Percentiles rank a stretch among this genome's conserved stretches.
These are phyloP conservation scores for Chrysoporthe puriensis DNA, from an alignment of 2,329 filamentous ascomycete species.

Conservation along the genomic window DNA sequence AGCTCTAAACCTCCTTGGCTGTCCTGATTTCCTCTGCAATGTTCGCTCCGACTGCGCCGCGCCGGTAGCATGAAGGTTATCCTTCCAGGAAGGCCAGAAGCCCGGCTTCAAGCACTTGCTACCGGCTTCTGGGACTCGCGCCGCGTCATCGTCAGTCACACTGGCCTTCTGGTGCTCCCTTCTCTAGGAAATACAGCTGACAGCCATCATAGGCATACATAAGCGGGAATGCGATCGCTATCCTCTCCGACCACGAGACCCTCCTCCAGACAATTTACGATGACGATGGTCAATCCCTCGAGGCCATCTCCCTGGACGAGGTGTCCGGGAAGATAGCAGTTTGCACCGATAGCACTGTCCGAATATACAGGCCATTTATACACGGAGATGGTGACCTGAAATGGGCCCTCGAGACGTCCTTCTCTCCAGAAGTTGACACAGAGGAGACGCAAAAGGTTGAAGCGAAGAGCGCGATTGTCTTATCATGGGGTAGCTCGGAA, in stretches of 20 bases:
- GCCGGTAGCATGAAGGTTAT: conserved; percentile 49
- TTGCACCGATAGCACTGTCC: conserved; percentile 67
- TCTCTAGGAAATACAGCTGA: not conserved
- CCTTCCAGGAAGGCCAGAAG: conserved; percentile 53
- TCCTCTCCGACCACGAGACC: conserved; percentile 73
- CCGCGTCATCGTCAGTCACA: conserved; percentile 40
- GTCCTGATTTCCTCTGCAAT: conserved; percentile 16
- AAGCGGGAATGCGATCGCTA: conserved; percentile 83
- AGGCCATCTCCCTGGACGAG: conserved; percentile 82
- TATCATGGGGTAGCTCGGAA: conserved; percentile 87
- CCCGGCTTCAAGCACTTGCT: conserved; percentile 50
- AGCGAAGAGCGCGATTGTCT: conserved; percentile 46
- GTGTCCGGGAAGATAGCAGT: conserved; percentile 82
- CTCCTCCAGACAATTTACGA: conserved; percentile 92
- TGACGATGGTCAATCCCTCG: conserved; percentile 68
- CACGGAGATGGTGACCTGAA: conserved; percentile 72
- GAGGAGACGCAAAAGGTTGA: conserved; percentile 32
- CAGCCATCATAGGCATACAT: conserved; percentile 71
- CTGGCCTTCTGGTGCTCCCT: conserved; percentile 19
- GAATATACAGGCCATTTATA: conserved; percentile 78
- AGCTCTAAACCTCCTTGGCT: not conserved
- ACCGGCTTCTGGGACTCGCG: conserved; percentile 49
- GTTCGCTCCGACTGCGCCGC: conserved; percentile 19
- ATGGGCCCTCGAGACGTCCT: conserved; percentile 68
- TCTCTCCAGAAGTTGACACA: conserved; percentile 45